A percentile compares a stretch with the other conserved stretches of the same genome.
phyloP scores from a whole-genome alignment of 179 eudicot species.

The Vitellaria paradoxa region DNA sequence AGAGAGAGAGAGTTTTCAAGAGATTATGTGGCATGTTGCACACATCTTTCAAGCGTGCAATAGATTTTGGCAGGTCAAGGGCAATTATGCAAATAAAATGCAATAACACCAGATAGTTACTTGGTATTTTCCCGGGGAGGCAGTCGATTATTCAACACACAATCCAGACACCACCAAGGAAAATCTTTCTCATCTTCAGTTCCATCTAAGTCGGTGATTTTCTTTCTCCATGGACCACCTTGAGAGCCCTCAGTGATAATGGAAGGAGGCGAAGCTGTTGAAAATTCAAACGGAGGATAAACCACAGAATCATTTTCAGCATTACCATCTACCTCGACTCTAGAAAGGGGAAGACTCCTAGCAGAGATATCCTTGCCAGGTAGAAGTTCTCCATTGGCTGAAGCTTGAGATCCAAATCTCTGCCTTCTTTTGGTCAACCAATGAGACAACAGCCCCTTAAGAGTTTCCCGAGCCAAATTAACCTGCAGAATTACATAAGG shows the following conservation, averaged over 20 bases:
- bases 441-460: constrained; percentile 84
- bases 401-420: constrained; percentile 62
- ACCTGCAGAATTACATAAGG: constrained; percentile 44
- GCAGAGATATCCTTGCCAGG: constrained; percentile 65
- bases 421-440: constrained; percentile 81
- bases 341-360: constrained; percentile 53
- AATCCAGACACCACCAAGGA: constrained; percentile 96
- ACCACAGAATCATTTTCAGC: constrained; percentile 72
- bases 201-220: constrained; percentile 81
- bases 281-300: constrained; percentile 90
- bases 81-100: background rate
- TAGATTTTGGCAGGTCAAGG: background rate
- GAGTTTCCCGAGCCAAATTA: constrained; percentile 95
- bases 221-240: constrained; percentile 95
- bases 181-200: constrained; percentile 93
- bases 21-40: background rate
- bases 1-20: background rate
- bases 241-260: constrained; percentile 94
- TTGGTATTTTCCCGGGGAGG: constrained; percentile 98
- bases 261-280: constrained; percentile 78
- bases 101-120: constrained; percentile 38
- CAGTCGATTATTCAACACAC: constrained; percentile 81
- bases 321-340: constrained; percentile 71
- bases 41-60: background rate
- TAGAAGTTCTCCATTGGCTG: constrained; percentile 73